Evolutionary conservation across 805 yeast species (phyloP).

Genomic region (Metschnikowia colocasiae): DNA sequence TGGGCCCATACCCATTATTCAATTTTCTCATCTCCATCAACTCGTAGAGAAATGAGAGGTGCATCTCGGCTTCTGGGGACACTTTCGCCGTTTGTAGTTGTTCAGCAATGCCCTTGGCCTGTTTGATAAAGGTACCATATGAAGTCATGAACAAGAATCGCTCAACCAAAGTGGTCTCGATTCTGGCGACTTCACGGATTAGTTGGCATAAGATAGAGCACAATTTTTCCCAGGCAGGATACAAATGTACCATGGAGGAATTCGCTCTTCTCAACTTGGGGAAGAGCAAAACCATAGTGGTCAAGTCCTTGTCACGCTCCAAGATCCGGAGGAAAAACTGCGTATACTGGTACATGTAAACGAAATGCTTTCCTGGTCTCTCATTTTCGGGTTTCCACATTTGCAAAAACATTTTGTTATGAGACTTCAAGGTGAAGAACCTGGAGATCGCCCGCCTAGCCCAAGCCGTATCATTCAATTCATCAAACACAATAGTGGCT

Average conservation of each 20-base stretch:
- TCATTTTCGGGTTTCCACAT: constrained; percentile 95
- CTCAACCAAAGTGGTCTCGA: constrained; percentile 50
- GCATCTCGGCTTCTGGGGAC: constrained; percentile 33
- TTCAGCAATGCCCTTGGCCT: constrained; percentile 30
- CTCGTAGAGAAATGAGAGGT: constrained; percentile 46
- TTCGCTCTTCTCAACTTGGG: constrained; percentile 76
- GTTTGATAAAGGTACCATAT: constrained; percentile 5
- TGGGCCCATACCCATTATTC: constrained; percentile 80
- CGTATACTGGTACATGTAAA: constrained; percentile 68
- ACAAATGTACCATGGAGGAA: constrained; percentile 66
- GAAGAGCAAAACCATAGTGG: constrained; percentile 54
- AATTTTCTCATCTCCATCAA: constrained; percentile 60
- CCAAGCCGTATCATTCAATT: constrained; percentile 45
- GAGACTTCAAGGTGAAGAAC: constrained; percentile 62
- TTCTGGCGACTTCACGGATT: constrained; percentile 41
- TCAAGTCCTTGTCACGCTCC: constrained; percentile 51
- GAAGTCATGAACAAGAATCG: constrained; percentile 28
- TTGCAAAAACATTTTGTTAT: constrained; percentile 66
- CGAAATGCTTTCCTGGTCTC: constrained; percentile 89
- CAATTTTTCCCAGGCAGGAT: constrained; percentile 62
- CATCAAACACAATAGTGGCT: constrained; percentile 58
- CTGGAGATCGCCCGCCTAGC: constrained; percentile 65
- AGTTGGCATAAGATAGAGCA: constrained; percentile 52
- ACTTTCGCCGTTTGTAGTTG: constrained; percentile 22
- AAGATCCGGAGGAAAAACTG: constrained; percentile 58